Evolutionary conservation across 2,329 filamentous ascomycete genomes (phyloP), one percentile per base, ranked within the genome.

Genomic region (Didymosphaeria variabile): DNA sequence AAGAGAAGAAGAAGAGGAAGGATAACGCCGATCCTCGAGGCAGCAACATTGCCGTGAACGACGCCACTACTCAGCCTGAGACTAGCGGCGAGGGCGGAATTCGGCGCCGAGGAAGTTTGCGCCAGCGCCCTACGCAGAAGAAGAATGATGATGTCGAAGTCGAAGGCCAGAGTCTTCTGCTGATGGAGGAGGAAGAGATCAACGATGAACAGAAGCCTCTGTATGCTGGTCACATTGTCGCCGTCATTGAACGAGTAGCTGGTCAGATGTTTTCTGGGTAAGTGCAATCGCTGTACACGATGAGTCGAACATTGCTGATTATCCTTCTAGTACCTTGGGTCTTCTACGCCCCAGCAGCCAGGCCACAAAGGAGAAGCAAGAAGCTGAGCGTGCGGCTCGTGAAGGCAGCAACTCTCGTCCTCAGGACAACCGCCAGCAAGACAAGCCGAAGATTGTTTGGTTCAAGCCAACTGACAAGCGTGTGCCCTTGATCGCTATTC

Each of bases 1-100:
- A 99, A 81, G 95, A 99, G 79, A 99, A 99, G 87, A 99, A 99
- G 88, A 99, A 98, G 84, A 92, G 95, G 79, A 99, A 99, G 85
- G 95, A 99, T 75, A 97, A 97, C 61, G 96, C 93, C 36, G 95
- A 98, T 77, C 94, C 92, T 61, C 90, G 94, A 67, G 91, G 91
- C 64, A 91, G 87, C 67, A 62, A 62, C 53, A 92, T 88, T 72
- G 91, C 90, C 66, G 89, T 89, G 64, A 89, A 87, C 72, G 86
- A 88, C 65, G 82, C 82, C 23, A 85, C 82, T 21, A 84, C 82
- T 23, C 77, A 88, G 82, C 81, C 82, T 75, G 77, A 86, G 81
- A 78, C 77, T 86, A 91, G 76, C 86, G 84, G 85, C 56, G 94
- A 97, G 72, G 93, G 94, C 72, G 92, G 94, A 62, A 89, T 99